phyloP scores from a whole-genome alignment of 192 early-diverging fungal genomes.

The Coemansia javaensis region DNA sequence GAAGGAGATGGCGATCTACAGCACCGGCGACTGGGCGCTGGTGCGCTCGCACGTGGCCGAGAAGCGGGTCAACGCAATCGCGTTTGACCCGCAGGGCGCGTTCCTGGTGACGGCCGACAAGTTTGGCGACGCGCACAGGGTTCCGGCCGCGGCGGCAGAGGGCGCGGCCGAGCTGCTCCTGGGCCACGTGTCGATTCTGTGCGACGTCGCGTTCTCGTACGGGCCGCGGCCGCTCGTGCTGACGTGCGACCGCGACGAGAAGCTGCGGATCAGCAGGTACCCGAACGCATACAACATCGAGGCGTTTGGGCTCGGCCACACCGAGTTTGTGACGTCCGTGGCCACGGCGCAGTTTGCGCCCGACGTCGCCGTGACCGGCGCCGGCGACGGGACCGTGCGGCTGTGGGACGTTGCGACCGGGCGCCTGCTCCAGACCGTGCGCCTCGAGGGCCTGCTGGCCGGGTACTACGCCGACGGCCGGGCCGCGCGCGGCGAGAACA shows the following conservation, averaged over 20 bases:
- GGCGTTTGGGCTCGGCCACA: conserved; percentile 87
- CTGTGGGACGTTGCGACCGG: conserved; percentile 71
- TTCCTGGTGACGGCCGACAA: conserved; percentile 82
- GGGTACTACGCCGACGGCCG: conserved; percentile 33
- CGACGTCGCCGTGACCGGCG: conserved; percentile 65
- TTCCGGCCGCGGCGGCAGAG: neutral
- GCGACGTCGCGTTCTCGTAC: conserved; percentile 69
- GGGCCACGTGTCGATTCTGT: conserved; percentile 94
- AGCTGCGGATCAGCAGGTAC: conserved; percentile 89
- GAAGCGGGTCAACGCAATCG: conserved; percentile 74
- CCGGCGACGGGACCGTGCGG: conserved; percentile 76
- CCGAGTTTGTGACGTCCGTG: conserved; percentile 68
- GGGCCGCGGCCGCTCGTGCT: conserved; percentile 61
- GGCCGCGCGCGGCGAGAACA: conserved; percentile 7
- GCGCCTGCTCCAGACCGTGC: conserved; percentile 61
- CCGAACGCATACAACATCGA: conserved; percentile 89
- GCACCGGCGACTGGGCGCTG: conserved; percentile 53
- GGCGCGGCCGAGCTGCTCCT: conserved; percentile 49
- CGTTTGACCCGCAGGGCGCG: conserved; percentile 60
- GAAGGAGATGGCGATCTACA: conserved; percentile 66
- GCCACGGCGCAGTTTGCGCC: conserved; percentile 55
- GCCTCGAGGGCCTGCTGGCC: conserved; percentile 43
- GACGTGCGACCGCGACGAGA: conserved; percentile 96
- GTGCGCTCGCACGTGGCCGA: conserved; percentile 40
- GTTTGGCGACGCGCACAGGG: conserved; percentile 85